These are phyloP conservation scores for Kappamyces sp. DNA, from an alignment of 192 early-diverging fungal genomes.

Conservation along the genomic window DNA sequence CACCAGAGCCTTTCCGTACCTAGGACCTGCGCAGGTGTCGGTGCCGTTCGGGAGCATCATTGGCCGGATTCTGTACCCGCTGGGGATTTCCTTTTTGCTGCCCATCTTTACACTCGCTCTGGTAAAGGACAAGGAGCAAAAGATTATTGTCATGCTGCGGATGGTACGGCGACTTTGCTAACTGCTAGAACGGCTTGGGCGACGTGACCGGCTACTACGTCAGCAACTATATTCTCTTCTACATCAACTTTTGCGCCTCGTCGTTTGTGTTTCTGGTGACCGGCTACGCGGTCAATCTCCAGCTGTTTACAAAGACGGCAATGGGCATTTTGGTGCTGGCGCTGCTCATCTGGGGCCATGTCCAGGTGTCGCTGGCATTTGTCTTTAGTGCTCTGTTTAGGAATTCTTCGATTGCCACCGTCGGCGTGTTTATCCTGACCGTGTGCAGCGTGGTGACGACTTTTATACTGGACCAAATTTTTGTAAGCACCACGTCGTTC, in stretches of 20 bases:
- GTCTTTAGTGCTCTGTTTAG: slow-evolving; percentile 57
- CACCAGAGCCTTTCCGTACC: slow-evolving; percentile 51
- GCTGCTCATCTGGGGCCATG: slow-evolving; percentile 59
- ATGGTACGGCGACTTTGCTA: slow-evolving; percentile 1
- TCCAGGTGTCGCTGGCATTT: slow-evolving; percentile 60
- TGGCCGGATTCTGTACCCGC: slow-evolving; percentile 65
- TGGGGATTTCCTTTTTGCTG: slow-evolving; percentile 64
- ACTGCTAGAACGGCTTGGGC: slow-evolving; percentile 14
- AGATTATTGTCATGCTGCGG: slow-evolving; percentile 34
- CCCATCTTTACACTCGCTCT: slow-evolving; percentile 64
- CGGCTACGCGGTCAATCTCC: slow-evolving; percentile 47
- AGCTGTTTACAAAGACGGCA: slow-evolving; percentile 60
- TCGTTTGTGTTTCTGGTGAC: slow-evolving; percentile 55
- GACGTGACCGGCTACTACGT: slow-evolving; percentile 13
- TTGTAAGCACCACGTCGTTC: slow-evolving; percentile 18
- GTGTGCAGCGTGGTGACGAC: slow-evolving; percentile 60
- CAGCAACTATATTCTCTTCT: slow-evolving; percentile 50
- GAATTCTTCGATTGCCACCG: slow-evolving; percentile 46
- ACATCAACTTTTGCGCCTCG: slow-evolving; percentile 54
- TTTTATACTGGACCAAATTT: slow-evolving; percentile 43
- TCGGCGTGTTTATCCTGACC: slow-evolving; percentile 58
- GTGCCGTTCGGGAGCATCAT: slow-evolving; percentile 55
- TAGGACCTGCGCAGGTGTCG: slow-evolving; percentile 30
- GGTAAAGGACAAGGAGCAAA: slow-evolving; percentile 68
- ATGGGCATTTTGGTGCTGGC: slow-evolving; percentile 46